A percentile compares a stretch with the other conserved stretches of the same genome.
Evolutionary conservation across 495 filamentous ascomycete species (phyloP).

Genomic region (Bacidia rubella): DNA sequence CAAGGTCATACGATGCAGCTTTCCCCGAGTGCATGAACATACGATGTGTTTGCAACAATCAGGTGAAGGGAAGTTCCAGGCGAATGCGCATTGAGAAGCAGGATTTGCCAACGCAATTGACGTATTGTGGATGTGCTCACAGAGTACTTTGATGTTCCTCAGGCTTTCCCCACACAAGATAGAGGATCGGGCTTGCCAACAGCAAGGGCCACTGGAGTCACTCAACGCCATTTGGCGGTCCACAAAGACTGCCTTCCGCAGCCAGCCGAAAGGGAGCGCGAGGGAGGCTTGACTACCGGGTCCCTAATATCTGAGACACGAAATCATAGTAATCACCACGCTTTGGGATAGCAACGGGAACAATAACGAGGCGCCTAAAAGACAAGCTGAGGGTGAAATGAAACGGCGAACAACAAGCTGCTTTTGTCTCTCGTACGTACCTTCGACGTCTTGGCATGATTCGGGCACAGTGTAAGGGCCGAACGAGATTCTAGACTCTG

Average conservation of each 20-base stretch:
- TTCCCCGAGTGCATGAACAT: background rate
- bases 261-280: constrained; percentile 1
- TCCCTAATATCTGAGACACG: background rate
- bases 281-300: background rate
- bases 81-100: background rate
- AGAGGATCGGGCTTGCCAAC: background rate
- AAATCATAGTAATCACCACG: background rate
- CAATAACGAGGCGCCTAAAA: background rate
- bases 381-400: background rate
- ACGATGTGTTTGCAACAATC: background rate
- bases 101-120: background rate
- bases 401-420: no score
- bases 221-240: background rate
- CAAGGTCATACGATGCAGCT: background rate
- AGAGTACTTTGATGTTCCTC: background rate
- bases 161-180: background rate
- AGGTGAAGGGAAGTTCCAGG: background rate
- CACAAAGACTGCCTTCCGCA: background rate
- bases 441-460: background rate
- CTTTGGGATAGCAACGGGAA: background rate
- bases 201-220: background rate
- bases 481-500: background rate
- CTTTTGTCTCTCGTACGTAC: background rate
- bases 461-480: background rate
- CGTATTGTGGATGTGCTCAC: background rate